A percentile compares a stretch with the other conserved stretches of the same genome.
phyloP scores from a whole-genome alignment of 495 filamentous ascomycete genomes.

The Glarea lozoyensis region DNA sequence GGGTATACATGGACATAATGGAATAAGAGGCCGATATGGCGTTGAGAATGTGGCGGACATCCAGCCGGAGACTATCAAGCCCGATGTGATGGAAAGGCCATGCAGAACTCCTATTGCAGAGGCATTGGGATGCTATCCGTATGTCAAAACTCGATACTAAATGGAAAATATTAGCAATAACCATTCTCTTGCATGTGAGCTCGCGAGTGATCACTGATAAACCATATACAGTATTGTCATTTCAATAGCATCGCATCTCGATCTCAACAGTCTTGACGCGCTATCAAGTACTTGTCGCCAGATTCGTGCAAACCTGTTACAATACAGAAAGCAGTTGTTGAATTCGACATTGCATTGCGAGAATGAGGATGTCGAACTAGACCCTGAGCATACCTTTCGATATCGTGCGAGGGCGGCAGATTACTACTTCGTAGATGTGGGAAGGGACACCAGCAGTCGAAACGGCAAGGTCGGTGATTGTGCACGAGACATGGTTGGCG shows the following conservation, averaged over 20 bases:
- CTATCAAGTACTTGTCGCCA: constrained; percentile 74
- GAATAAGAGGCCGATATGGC: constrained; percentile 3
- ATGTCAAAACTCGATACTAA: constrained; percentile 19
- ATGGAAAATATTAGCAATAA: background rate
- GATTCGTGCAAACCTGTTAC: constrained; percentile 63
- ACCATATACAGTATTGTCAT: constrained; percentile 55
- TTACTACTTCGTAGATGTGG: constrained; percentile 42
- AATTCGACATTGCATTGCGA: constrained; percentile 68
- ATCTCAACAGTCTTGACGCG: constrained; percentile 76
- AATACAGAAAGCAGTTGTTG: constrained; percentile 63
- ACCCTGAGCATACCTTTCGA: constrained; percentile 37
- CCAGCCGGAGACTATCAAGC: constrained; percentile 18
- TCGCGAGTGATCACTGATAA: constrained; percentile 3
- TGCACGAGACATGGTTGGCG: constrained; percentile 75
- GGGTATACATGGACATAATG: background rate
- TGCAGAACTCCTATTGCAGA: constrained; percentile 66
- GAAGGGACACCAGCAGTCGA: constrained; percentile 11
- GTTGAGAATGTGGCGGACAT: constrained; percentile 11
- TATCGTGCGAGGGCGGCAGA: constrained; percentile 41
- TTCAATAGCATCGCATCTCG: constrained; percentile 62
- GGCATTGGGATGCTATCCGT: constrained; percentile 89
- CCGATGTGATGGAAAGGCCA: constrained; percentile 40
- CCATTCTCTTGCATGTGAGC: background rate
- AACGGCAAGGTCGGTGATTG: constrained; percentile 61
- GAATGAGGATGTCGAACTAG: constrained; percentile 46